Evolutionary conservation across 192 early-diverging fungal genomes (phyloP), one percentile per base, ranked within the genome.

Genomic region (Entomortierella lignicola): DNA sequence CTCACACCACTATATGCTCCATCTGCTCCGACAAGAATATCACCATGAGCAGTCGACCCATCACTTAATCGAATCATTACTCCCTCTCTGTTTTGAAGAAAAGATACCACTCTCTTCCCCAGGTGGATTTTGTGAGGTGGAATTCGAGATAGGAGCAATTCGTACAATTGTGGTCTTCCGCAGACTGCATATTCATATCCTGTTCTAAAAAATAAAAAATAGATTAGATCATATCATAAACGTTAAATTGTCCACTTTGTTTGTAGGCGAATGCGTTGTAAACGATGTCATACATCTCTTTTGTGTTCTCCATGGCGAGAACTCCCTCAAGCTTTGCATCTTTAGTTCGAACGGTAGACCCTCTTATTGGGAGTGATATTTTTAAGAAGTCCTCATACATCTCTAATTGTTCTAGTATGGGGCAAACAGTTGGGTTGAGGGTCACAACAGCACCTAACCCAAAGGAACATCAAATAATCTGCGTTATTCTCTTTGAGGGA

Each of bases 11-110:
- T 67, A 55, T 67, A 67, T 47, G 65, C 65, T 42, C 65, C 65
- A 10, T 67, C 65, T 39, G 44, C 65, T 26, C 65, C 65, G 2
- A 67, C 65, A 57, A 67, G 55, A 55, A 67, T 67, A 48, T 67
- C 65, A 20, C 65, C 55, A 52, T 32, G 54, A 53, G 55, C 34
- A 25, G 47, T 53, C 26, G 31, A 10, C 43, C 55, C 55, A 23
- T 67, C 55, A 42, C 41, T 44, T 29, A 53, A 67, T 42, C 30
- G 41, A 42, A 57, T 48, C 42, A 27, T 67, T 41, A 67, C 55
- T 30, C 65, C 39, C 11, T 67, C 18, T n/a, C n/a, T 43, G 25
- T 67, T 42, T 44, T 67, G 65, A 29, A 56, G 42, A 27, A 42
- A 44, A 25, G 55, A 47, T 39, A 67, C 34, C 39, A 67, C 55